Base-by-base conservation (phyloP, 1,284 basidiomycete genomes). In the Puccinia novopanici region DNA sequence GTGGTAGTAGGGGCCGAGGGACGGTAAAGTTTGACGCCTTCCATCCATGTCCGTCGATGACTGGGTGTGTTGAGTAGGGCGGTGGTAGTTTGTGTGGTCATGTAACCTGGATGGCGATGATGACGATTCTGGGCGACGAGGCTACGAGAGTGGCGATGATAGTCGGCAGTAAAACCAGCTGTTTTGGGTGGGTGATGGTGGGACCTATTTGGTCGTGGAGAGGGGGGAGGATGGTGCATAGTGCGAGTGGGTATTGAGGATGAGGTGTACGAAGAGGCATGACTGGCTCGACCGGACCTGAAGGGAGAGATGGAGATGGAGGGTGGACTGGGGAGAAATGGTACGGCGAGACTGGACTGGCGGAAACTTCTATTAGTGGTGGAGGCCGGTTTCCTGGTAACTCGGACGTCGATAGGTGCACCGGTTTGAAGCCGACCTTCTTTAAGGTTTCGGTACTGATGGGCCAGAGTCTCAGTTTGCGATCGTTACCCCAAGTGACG, bases 401-500 rank as follows among this genome's bases (percentile, higher is more conserved):
- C 85, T 30, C 87, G 85, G 1, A 89, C 88, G 30, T 87, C 84
- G 80, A 90, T 89, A 0, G 87, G 87, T 1, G 84, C 84, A 24
- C 88, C 88, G 22, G 87, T 34, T 86, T 85, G 84, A 88, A 89
- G 1, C 89, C 89, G 12, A 86, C 87, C 42, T 85, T 84, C 83
- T 86, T 81, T 0, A 83, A 90, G 37, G 89, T 88, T 59, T 92
- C 91, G 0, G 88, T 86, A 70, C 91, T 89, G 5, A 98, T 88
- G 0, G 95, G 95, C 93, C 95, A 98, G 83, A 98, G 92, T 12
- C 94, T 88, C 50, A 99, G 87, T 0, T 93, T 96, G 61, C 94
- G 90, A 84, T 98, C 97, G 86, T 95, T 96, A 1, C 93, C 93
- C 96, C 95, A 98, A 0, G 95, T 98, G 72, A 99, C 93, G 3